Conservation (phyloP, 148 eudicot genomes). For the Rhododendron mucronatum region DNA sequence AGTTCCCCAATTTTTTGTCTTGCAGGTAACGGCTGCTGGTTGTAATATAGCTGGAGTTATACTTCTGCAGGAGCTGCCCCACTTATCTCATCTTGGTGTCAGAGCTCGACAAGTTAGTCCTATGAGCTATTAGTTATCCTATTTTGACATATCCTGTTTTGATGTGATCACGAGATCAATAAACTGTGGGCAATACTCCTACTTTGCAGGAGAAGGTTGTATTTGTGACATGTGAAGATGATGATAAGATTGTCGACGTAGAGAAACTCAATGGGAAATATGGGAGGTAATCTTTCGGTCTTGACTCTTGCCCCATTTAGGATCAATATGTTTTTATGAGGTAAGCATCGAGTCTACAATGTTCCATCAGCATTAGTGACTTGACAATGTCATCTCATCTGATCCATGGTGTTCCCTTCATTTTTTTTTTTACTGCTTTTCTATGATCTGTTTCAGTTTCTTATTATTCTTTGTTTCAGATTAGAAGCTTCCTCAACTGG, state of each 20-base stretch:
- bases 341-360: not conserved
- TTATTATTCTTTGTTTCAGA: slow-evolving; percentile 31
- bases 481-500: slow-evolving; percentile 70
- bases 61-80: slow-evolving; percentile 96
- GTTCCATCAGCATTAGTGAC: not conserved
- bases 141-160: not conserved
- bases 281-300: slow-evolving; percentile 54
- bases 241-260: slow-evolving; percentile 50
- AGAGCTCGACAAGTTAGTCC: slow-evolving; percentile 86
- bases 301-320: not conserved
- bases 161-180: slow-evolving; percentile 8
- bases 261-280: slow-evolving; percentile 56
- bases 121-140: not conserved
- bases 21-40: slow-evolving; percentile 95
- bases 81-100: slow-evolving; percentile 98
- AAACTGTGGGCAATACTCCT: slow-evolving; percentile 2
- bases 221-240: slow-evolving; percentile 96
- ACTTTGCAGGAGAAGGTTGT: slow-evolving; percentile 85
- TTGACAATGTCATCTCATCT: not conserved
- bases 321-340: not conserved
- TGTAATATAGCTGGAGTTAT: slow-evolving; percentile 69
- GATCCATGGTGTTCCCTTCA: slow-evolving; percentile 1
- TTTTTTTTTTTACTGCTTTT: not conserved
- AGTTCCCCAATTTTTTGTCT: slow-evolving; percentile 4
- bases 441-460: not conserved